Evolutionary conservation across 2,329 filamentous ascomycete species (phyloP).

Genomic region (Ambrosiella beaveri): DNA sequence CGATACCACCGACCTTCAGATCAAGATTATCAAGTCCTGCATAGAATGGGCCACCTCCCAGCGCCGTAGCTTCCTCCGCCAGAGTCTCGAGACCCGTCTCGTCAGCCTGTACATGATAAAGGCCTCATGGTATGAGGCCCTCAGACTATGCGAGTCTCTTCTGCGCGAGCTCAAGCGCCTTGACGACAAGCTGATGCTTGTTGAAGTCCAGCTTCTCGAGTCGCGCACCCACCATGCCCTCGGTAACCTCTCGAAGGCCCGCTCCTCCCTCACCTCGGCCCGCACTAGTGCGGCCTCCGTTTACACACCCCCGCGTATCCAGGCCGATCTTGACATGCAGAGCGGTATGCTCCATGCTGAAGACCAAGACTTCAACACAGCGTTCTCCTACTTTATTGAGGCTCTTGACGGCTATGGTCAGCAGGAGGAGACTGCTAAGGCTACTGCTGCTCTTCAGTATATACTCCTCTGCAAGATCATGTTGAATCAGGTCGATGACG

Average conservation of each 20-base stretch:
- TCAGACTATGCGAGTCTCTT: constrained; percentile 90
- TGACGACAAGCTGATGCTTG: constrained; percentile 94
- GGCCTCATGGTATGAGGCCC: constrained; percentile 90
- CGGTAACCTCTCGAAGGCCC: constrained; percentile 89
- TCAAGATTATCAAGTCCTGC: constrained; percentile 90
- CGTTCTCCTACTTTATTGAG: constrained; percentile 98
- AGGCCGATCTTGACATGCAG: constrained; percentile 97
- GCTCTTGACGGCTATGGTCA: constrained; percentile 92
- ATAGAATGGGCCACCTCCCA: constrained; percentile 98
- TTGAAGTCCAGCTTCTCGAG: constrained; percentile 94
- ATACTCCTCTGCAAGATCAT: constrained; percentile 99
- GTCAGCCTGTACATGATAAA: constrained; percentile 93
- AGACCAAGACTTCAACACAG: constrained; percentile 97
- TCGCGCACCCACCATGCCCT: constrained; percentile 94
- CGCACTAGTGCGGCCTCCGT: constrained; percentile 91
- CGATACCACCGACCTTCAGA: constrained; percentile 85
- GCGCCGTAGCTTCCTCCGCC: constrained; percentile 85
- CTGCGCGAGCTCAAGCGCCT: constrained; percentile 93
- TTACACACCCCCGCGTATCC: constrained; percentile 86
- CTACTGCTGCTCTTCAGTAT: constrained; percentile 96
- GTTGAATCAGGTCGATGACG: constrained; percentile 92
- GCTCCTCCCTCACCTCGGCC: constrained; percentile 83
- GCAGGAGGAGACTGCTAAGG: constrained; percentile 72
- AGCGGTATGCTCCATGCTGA: constrained; percentile 97
- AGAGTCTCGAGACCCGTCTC: constrained; percentile 92